Evolutionary conservation across 257 asterid species (phyloP).

Genomic region (Thymus quinquecostatus): DNA sequence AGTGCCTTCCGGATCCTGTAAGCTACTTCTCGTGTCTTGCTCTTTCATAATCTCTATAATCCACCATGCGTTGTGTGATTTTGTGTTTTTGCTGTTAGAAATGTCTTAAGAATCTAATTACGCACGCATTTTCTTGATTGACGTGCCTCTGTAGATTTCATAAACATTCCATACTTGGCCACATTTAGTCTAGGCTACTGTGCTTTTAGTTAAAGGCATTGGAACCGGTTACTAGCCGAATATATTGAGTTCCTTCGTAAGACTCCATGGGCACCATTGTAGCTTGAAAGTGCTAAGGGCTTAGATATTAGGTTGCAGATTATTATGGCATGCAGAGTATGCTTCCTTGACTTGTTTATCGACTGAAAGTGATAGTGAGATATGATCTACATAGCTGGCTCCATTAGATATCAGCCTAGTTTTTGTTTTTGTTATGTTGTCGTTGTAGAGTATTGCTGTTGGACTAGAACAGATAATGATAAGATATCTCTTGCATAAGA

Average conservation of each 20-base stretch:
- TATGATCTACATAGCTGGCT: background rate
- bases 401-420: background rate
- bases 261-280: background rate
- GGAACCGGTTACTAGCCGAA: conserved; percentile 9
- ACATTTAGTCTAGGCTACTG: background rate
- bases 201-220: conserved; percentile 3
- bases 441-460: background rate
- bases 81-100: background rate
- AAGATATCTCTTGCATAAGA: background rate
- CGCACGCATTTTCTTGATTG: background rate
- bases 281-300: background rate
- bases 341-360: conserved; percentile 5
- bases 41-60: conserved; percentile 7
- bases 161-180: background rate
- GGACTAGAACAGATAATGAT: background rate
- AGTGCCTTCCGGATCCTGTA: conserved; percentile 62
- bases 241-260: background rate
- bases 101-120: background rate
- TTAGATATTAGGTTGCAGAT: background rate
- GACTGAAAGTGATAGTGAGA: background rate
- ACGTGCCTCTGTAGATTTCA: background rate
- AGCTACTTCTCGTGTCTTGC: conserved; percentile 33
- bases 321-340: background rate
- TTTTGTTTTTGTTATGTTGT: background rate
- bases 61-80: background rate